A percentile compares a stretch with the other conserved stretches of the same genome.
Conservation (phyloP, 2,329 filamentous ascomycete genomes). For the Aspergillus sp. region DNA sequence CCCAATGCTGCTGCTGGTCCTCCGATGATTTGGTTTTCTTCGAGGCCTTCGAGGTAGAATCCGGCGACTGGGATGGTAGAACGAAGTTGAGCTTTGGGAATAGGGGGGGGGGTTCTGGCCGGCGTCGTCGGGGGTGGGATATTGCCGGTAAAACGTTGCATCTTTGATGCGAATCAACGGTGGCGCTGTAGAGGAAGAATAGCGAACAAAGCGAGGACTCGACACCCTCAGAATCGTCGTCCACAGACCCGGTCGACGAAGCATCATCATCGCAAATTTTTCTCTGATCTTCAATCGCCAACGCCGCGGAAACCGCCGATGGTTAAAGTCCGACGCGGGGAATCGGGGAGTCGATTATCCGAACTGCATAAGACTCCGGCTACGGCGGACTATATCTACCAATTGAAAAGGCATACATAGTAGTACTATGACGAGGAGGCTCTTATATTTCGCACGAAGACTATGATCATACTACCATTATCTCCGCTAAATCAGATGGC, state of each 20-base stretch:
- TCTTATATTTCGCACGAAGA: too few relatives aligned
- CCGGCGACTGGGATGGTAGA: conserved; percentile 46
- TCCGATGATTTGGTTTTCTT: not conserved
- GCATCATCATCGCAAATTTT: conserved; percentile 14
- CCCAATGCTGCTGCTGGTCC: conserved; percentile 57
- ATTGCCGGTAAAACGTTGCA: conserved; percentile 73
- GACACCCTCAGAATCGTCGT: conserved; percentile 5
- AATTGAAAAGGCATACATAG: too few relatives aligned
- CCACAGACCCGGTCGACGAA: conserved; percentile 16
- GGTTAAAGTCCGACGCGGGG: not conserved
- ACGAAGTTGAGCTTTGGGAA: conserved; percentile 65
- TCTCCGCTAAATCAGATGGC: too few relatives aligned
- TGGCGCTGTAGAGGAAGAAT: conserved; percentile 8
- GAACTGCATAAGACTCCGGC: too few relatives aligned
- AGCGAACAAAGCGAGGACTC: not conserved
- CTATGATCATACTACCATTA: too few relatives aligned
- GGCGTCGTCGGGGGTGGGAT: conserved; percentile 48
- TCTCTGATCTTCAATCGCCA: not conserved
- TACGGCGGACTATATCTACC: too few relatives aligned
- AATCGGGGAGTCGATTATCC: too few relatives aligned
- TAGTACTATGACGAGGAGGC: too few relatives aligned
- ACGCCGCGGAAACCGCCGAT: not conserved
- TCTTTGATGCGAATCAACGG: conserved; percentile 66
- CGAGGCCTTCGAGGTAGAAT: not conserved
- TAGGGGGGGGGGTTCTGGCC: conserved; percentile 61